phyloP scores from a whole-genome alignment of 306 rosid species.

The Quercus cerris region DNA sequence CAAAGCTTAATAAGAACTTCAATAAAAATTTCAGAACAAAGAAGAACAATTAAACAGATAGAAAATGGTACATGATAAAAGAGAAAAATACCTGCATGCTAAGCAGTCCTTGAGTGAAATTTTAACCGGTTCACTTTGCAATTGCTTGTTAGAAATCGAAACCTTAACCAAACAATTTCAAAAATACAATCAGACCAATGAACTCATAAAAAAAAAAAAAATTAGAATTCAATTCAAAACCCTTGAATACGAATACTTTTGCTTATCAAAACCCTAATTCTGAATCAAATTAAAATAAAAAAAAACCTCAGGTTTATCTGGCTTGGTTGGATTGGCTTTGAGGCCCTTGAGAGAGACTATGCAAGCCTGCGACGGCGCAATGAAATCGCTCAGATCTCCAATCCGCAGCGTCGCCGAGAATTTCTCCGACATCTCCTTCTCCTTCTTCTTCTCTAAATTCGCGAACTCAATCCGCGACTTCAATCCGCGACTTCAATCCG shows the following conservation, averaged over 20 bases:
- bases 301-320: constrained; percentile 59
- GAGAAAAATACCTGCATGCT: constrained; percentile 80
- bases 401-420: constrained; percentile 88
- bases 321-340: constrained; percentile 40
- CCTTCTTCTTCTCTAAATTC: neutral
- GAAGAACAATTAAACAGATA: neutral
- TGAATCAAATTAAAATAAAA: neutral
- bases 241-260: neutral
- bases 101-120: constrained; percentile 94
- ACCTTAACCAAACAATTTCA: constrained; percentile 44
- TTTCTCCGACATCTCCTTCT: constrained; percentile 66
- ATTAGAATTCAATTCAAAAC: neutral
- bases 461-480: neutral
- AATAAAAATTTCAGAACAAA: neutral
- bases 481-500: neutral
- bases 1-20: neutral
- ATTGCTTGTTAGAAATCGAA: constrained; percentile 44
- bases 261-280: neutral
- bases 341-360: constrained; percentile 86
- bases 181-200: neutral
- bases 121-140: constrained; percentile 78
- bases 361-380: constrained; percentile 90
- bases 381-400: constrained; percentile 87
- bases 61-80: too few relatives aligned
- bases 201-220: neutral